A percentile compares a stretch with the other conserved stretches of the same genome.
These are phyloP conservation scores for Boletus subparvulus DNA, from an alignment of 768 basidiomycete species.

Conservation along the genomic window DNA sequence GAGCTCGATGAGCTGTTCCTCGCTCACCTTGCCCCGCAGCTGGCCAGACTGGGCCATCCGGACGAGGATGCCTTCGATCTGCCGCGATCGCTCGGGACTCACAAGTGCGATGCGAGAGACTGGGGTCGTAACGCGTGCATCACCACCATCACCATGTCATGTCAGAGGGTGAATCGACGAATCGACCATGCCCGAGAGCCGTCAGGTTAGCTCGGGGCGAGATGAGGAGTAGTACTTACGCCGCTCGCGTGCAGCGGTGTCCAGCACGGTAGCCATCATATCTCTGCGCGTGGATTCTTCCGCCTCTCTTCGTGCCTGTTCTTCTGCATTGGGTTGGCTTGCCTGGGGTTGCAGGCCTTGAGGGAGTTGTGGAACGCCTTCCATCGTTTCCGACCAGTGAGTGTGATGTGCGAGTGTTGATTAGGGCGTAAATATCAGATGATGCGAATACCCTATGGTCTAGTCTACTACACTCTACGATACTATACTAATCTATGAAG, in stretches of 20 bases:
- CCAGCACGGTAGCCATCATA: conserved; percentile 75
- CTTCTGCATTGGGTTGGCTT: conserved; percentile 52
- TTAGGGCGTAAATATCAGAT: not conserved
- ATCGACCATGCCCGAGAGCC: too few species aligned
- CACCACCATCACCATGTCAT: not conserved
- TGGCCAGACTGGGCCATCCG: conserved; percentile 86
- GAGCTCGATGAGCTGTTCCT: conserved; percentile 79
- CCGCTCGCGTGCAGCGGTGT: conserved; percentile 76
- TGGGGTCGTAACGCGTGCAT: conserved; percentile 30
- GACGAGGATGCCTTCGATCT: conserved; percentile 76
- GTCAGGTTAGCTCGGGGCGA: not conserved
- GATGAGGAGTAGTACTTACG: conserved; percentile 42
- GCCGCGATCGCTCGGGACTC: conserved; percentile 73
- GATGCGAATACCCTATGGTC: not conserved
- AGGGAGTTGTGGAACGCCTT: conserved; percentile 25
- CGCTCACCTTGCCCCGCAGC: conserved; percentile 70
- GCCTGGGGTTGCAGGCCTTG: conserved; percentile 29
- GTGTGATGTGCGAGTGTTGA: conserved; percentile 2
- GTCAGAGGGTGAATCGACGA: not conserved
- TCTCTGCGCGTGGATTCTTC: conserved; percentile 79
- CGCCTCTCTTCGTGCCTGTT: conserved; percentile 53
- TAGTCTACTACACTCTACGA: conserved; percentile 1
- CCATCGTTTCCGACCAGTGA: conserved; percentile 18
- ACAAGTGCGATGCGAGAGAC: conserved; percentile 88
- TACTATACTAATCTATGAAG: conserved; percentile 5